Evolutionary conservation across 2,329 filamentous ascomycete genomes (phyloP).

Genomic region (Fusarium sp.): DNA sequence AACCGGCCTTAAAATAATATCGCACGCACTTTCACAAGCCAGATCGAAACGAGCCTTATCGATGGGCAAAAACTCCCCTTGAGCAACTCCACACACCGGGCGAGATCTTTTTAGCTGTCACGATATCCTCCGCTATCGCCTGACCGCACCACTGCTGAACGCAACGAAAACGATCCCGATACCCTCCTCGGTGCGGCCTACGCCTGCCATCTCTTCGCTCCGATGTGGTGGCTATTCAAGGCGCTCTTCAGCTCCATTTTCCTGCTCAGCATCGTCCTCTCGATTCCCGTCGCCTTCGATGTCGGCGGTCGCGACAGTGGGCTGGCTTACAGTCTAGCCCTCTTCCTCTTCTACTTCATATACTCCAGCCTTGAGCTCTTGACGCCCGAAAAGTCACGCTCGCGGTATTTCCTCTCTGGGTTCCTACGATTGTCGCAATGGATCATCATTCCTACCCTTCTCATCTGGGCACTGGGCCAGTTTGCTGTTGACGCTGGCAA

Average conservation of each 20-base stretch:
- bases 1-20: conserved; percentile 29
- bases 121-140: conserved; percentile 18
- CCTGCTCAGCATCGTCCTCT: conserved; percentile 91
- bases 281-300: conserved; percentile 97
- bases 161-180: conserved; percentile 17
- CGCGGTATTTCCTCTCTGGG: conserved; percentile 77
- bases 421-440: conserved; percentile 83
- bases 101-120: conserved; percentile 16
- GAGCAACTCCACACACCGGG: conserved; percentile 29
- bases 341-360: conserved; percentile 90
- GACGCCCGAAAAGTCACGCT: conserved; percentile 80
- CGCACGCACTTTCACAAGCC: conserved; percentile 29
- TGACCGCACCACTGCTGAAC: conserved; percentile 28
- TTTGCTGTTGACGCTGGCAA: conserved; percentile 90
- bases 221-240: conserved; percentile 86
- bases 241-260: conserved; percentile 84
- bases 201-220: conserved; percentile 49
- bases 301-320: conserved; percentile 95
- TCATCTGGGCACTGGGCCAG: conserved; percentile 96
- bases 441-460: conserved; percentile 83
- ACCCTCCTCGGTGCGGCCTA: conserved; percentile 44
- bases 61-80: conserved; percentile 36
- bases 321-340: conserved; percentile 88
- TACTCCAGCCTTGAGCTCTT: conserved; percentile 84
- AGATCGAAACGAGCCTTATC: conserved; percentile 31